Base-by-base conservation (phyloP, 164 flowering plant genomes). In the Akebia trifoliata region DNA sequence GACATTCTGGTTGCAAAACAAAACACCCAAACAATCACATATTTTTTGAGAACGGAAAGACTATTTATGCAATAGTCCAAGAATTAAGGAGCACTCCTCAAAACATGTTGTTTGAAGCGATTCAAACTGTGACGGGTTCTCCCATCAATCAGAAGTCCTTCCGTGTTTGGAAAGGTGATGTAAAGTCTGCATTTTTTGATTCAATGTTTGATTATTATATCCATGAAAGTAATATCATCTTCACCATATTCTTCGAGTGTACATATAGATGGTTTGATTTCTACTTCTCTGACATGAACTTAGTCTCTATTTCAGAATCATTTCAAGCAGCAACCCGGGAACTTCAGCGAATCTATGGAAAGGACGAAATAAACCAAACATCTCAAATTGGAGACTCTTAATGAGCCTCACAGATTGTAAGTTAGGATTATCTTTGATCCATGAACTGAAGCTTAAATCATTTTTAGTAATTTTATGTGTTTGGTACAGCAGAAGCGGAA, bases 11-110 rank as follows among this genome's bases (percentile, higher is more conserved):
- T 67, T 71, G 82, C 79, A 83, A 77, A 61, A 80, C 92, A 31
- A 87, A 87, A 50, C 95, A 56, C 49, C 59, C 59, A 6, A 56
- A 56, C 22, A 56, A 56, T 56, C 59, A 56, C 35, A 56, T 56
- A 57, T 85, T 76, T 72, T 81, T 85, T 53, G 87, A 80, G 64
- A 87, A 85, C 59, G 95, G 95, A 37, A 87, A 85, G 70, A 78
- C 88, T 4, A 74, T 84, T 22, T 86, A 88, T 70, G 80, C 74
- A 56, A 75, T 86, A 42, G 90, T 86, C 3, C 96, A 86, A 64
- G 96, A 86, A 50, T 61, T 89, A 36, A 78, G 78, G 72, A 81
- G 76, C 75, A 84, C 86, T 1, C 87, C 91, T 1, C 77, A 70
- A 51, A 75, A 76, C 70, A n/a, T 65, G 69, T 43, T 89, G 60